Base-by-base conservation (phyloP, 2,329 filamentous ascomycete species). In the Fusarium keratoplasticum region DNA sequence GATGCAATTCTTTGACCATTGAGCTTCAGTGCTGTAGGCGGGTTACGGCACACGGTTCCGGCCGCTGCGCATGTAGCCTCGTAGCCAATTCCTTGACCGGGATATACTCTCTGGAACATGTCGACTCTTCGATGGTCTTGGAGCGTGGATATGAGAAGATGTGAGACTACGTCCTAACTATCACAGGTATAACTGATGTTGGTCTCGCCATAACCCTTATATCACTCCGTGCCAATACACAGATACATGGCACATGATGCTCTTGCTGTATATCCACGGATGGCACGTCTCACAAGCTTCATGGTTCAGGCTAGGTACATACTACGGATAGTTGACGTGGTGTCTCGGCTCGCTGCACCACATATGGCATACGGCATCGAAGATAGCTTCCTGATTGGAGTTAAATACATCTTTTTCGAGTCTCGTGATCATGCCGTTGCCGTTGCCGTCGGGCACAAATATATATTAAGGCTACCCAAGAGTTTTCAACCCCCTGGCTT, bases 11-110 rank as follows among this genome's bases (percentile, higher is more conserved):
- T 67, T 35, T 68, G 67, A 7, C 72, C 72, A 13, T 72, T 44
- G 20, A 78, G 61, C 14, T 52, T 68, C 5, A 79, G 58, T 11
- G 38, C 60, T 6, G 66, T 57, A 13, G 71, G 50, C 7, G 10
- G 29, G 67, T 79, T 79, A 22, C 66, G 60, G 38, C 77, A 79
- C 6, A 73, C 52, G 4, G 74, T 78, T 5, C 71, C 75, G 11
- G 75, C 66, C 22, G 75, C 77, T 16, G 75, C 76, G 35, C 77
- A 79, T 14, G 66, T 60, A 16, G 31, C 36, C 10, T 64, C 61
- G 3, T 60, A 61, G 20, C 40, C 50, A 10, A 22, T 66, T 50
- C 63, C 55, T 33, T 27, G 58, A 27, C 27, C 40, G 50, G 31
- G 22, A 27, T 38, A 62, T 40, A 40, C 42, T 29, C 44, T 25